These are phyloP conservation scores for Clavariopsis aquatica DNA, from an alignment of 495 filamentous ascomycete species.

Conservation along the genomic window DNA sequence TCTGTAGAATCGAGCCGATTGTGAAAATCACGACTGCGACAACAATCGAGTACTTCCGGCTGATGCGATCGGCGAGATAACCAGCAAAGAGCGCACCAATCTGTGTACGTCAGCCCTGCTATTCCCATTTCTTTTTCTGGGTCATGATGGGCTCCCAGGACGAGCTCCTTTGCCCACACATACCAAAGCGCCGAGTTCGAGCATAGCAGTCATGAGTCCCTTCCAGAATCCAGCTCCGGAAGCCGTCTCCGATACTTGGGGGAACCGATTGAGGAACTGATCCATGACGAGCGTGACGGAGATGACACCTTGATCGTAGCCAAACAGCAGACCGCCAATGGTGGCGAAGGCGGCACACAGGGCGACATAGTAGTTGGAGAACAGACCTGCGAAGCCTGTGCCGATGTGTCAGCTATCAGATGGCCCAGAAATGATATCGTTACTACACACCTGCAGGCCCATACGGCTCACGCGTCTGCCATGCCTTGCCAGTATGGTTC, in stretches of 20 bases:
- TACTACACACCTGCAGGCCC: slow-evolving; percentile 28
- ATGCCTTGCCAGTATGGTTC: background rate
- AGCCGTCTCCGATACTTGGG: slow-evolving; percentile 47
- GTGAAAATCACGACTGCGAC: slow-evolving; percentile 59
- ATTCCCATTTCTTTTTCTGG: too few species aligned
- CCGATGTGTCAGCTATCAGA: background rate
- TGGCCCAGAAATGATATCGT: background rate
- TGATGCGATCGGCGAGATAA: slow-evolving; percentile 61
- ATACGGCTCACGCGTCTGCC: slow-evolving; percentile 22
- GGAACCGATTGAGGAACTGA: slow-evolving; percentile 57
- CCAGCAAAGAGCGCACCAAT: slow-evolving; percentile 59
- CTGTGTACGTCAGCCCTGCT: too few species aligned
- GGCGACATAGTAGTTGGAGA: slow-evolving; percentile 54
- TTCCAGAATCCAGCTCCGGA: slow-evolving; percentile 59
- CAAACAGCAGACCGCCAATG: slow-evolving; percentile 59
- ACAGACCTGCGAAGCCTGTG: slow-evolving; percentile 51
- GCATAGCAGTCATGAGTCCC: slow-evolving; percentile 62
- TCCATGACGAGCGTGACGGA: slow-evolving; percentile 60
- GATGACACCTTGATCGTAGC: slow-evolving; percentile 59
- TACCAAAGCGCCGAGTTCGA: slow-evolving; percentile 59
- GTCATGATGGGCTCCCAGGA: too few species aligned
- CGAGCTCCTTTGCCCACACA: too few species aligned
- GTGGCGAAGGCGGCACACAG: slow-evolving; percentile 58
- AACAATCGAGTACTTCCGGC: slow-evolving; percentile 58
- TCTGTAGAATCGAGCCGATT: slow-evolving; percentile 58